Evolutionary conservation across 1,284 basidiomycete species (phyloP).

Genomic region (Tilletiaria anomala): DNA sequence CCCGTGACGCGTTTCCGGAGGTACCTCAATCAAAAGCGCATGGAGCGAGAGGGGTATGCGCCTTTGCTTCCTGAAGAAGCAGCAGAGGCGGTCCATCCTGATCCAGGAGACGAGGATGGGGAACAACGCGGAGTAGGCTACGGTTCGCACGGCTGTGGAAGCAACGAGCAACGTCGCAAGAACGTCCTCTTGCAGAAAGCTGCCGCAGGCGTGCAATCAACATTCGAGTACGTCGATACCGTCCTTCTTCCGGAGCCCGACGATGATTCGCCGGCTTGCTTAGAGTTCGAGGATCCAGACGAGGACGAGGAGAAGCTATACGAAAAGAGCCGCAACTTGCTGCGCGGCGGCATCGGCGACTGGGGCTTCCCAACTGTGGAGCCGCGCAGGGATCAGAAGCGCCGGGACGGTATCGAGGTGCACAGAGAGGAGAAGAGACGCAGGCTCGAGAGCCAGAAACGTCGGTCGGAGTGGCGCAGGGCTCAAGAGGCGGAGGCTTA

Average conservation of each 20-base stretch:
- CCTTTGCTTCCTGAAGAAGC: conserved; percentile 59
- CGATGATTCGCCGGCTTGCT: conserved; percentile 46
- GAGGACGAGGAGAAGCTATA: conserved; percentile 56
- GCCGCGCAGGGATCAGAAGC: conserved; percentile 53
- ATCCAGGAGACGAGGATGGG: conserved; percentile 35
- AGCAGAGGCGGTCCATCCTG: no score
- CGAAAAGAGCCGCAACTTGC: conserved; percentile 52
- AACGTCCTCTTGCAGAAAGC: conserved; percentile 1
- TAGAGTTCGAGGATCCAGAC: conserved; percentile 52
- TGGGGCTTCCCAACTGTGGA: conserved; percentile 81
- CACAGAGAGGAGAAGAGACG: no score
- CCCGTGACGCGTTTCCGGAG: no score
- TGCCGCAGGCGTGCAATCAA: conserved; percentile 9
- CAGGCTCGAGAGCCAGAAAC: no score
- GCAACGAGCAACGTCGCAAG: no score
- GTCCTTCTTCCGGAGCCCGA: conserved; percentile 31
- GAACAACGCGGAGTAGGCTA: conserved; percentile 9
- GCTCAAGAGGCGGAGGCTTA: no score
- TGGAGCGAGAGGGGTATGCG: conserved; percentile 54
- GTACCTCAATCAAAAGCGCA: no score
- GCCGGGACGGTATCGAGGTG: conserved; percentile 9
- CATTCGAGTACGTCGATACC: conserved; percentile 5
- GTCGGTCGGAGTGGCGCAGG: no score
- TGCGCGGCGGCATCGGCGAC: conserved; percentile 77
- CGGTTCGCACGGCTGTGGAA: conserved; percentile 5